Base-by-base conservation (phyloP, 495 filamentous ascomycete genomes). In the Hypoxylon trugodes region DNA sequence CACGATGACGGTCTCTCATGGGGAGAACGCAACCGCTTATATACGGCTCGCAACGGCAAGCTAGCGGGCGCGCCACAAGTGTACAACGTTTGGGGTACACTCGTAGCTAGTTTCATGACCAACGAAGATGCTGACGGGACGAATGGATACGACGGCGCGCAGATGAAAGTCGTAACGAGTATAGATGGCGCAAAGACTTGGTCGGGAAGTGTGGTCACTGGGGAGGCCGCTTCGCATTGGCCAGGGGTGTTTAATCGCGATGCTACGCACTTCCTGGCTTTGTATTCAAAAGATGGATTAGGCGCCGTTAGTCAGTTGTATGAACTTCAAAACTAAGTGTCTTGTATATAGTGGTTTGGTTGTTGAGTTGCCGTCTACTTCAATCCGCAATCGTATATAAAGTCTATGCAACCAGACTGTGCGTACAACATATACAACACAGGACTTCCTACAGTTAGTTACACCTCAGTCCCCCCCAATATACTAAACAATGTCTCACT, bases 41-140 rank as follows among this genome's bases (percentile, higher is more conserved):
- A 83, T 65, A 79, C 77, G 2, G 76, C 77, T 0, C 69, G 61
- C 0, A 77, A 77, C 2, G 73, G 76, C 12, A 60, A 60, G 38
- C 16, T 61, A 16, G 66, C 66, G 12, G 59, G 52, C 1, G 81
- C 87, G 16, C 86, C 87, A 26, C 82, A 86, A 65, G 80, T 89
- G 24, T 69, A 78, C 12, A 81, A 81, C 8, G 83, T 81, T 0
- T 85, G 87, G 33, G 84, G 82, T 6, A 82, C 78, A 1, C 50
- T 89, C 45, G 84, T 83, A 1, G 77, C 77, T 0, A 81, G 82
- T 26, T 88, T 89, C 65, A 84, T 86, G 82, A 88, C 85, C 0
- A 82, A 89, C 59, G 86, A 89, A 57, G 83, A 86, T 47, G 55
- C 55, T 1, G 63, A 54, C 32, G 50, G 51, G 2, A 66, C 69